Percentiles rank a stretch among this genome's conserved stretches.
These are phyloP conservation scores for Puccinia triticina DNA, from an alignment of 1,284 basidiomycete species.

Conservation along the genomic window DNA sequence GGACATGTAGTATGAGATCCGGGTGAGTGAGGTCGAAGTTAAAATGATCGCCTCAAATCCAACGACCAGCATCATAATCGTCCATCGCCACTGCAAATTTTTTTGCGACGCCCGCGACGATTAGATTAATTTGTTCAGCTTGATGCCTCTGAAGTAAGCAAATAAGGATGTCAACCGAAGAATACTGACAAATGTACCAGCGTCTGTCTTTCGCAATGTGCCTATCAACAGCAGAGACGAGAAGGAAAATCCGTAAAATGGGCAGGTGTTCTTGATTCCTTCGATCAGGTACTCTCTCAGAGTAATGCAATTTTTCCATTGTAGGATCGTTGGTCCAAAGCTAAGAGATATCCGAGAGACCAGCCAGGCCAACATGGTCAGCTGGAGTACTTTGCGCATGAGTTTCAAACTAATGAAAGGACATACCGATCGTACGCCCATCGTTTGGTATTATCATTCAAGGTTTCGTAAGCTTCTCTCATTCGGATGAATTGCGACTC, in stretches of 20 bases:
- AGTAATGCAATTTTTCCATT: conserved; percentile 42
- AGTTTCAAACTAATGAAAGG: neutral
- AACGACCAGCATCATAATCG: conserved; percentile 15
- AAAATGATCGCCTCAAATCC: conserved; percentile 15
- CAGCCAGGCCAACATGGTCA: neutral
- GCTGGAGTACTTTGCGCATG: neutral
- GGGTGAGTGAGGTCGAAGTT: conserved; percentile 34
- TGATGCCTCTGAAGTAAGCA: neutral
- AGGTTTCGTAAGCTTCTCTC: conserved; percentile 42
- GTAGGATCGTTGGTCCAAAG: conserved; percentile 22
- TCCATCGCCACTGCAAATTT: conserved; percentile 40
- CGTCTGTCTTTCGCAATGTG: conserved; percentile 13
- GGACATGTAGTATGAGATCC: neutral
- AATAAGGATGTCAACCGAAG: neutral
- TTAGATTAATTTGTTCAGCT: neutral
- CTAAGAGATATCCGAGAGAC: neutral
- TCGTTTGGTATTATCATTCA: conserved; percentile 38
- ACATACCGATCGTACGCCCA: conserved; percentile 49
- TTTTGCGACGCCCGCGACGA: neutral
- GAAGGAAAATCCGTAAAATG: conserved; percentile 32
- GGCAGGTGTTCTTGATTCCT: conserved; percentile 16
- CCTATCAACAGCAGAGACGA: conserved; percentile 29
- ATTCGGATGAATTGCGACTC: conserved; percentile 40
- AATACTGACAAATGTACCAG: conserved; percentile 45
- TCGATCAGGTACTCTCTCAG: conserved; percentile 37